Base-by-base conservation (phyloP, 768 basidiomycete species). In the Termitomyces sp. region DNA sequence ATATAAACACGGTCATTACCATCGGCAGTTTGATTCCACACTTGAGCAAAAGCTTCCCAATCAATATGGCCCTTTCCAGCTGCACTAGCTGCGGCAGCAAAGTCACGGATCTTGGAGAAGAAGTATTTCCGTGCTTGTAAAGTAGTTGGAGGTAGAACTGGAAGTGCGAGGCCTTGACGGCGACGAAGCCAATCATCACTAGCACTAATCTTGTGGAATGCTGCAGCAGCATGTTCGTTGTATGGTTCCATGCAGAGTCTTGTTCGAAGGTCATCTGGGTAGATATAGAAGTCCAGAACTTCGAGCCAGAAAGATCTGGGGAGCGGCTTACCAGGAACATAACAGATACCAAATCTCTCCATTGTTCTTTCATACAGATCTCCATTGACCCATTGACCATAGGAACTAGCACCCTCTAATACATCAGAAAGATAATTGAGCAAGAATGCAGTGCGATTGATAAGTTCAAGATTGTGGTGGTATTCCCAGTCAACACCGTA, bases 361-460 rank as follows among this genome's bases (percentile, higher is more conserved):
- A 25, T 36, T 11, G 60, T 59, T 7, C 39, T 32, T 29, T 66
- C 65, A 53, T 64, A 66, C 1, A 66, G 33, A 39, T 66, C 65
- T n/a, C 62, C 57, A 56, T 66, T 66, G 3, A 60, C 27, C 65
- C 65, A 66, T 10, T 63, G 55, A 13, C 40, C 4, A 44, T 64
- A 66, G 11, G 62, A 56, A n/a, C 22, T 5, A 0, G 62, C 62
- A 23, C 63, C 65, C 56, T 23, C 38, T 5, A 54, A 16, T 10
- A 16, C 22, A 47, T 54, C 53, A 20, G 65, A 58, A 0, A 55
- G 59, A 10, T 60, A 61, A 42, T 67, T 67, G 2, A 67, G 50
- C 9, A 66, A 56, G 9, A 45, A 59, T 9, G 60, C 50, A 23
- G 54, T 32, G 20, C 62, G 59, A 35, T 54, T 67, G 61, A 49